Percentiles rank a stretch among this genome's conserved stretches.
Evolutionary conservation across 1,139 yeast genomes (phyloP).

Genomic region (Pichia sp.): DNA sequence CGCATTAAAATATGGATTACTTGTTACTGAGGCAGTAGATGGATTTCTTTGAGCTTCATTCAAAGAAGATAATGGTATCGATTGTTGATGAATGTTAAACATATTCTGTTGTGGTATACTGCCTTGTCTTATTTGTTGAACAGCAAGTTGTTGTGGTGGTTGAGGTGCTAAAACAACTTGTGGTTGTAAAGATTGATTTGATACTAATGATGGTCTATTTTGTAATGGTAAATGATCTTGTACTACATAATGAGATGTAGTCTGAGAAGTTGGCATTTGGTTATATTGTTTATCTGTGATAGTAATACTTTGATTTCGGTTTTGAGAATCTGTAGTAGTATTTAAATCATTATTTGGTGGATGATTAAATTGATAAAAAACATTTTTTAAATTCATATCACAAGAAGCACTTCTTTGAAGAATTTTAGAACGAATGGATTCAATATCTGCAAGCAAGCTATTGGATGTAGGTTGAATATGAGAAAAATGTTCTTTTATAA

Average conservation of each 20-base stretch:
- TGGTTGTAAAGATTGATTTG: background rate
- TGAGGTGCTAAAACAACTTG: background rate
- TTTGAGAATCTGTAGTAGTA: background rate
- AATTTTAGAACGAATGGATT: conserved; percentile 15
- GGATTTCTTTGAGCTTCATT: conserved; percentile 5
- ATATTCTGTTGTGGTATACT: background rate
- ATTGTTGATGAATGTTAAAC: background rate
- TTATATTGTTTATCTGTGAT: background rate
- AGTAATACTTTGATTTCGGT: background rate
- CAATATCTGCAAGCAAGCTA: background rate
- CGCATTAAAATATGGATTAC: conserved; percentile 10
- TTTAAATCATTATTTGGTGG: background rate
- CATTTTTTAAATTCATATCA: conserved; percentile 26
- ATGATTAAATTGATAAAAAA: conserved; percentile 1
- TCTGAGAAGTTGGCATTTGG: background rate
- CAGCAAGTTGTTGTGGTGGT: background rate
- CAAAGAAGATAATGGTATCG: background rate
- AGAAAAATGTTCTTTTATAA: conserved; percentile 30
- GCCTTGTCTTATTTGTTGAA: conserved; percentile 1
- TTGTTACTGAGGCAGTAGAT: conserved; percentile 10
- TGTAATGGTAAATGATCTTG: background rate
- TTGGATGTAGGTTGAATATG: background rate
- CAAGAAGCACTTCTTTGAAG: conserved; percentile 28
- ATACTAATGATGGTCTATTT: background rate
- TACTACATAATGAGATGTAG: background rate